Evolutionary conservation across 2,329 filamentous ascomycete species (phyloP), one percentile per base, ranked within the genome.

Genomic region (Neonectria hederae): DNA sequence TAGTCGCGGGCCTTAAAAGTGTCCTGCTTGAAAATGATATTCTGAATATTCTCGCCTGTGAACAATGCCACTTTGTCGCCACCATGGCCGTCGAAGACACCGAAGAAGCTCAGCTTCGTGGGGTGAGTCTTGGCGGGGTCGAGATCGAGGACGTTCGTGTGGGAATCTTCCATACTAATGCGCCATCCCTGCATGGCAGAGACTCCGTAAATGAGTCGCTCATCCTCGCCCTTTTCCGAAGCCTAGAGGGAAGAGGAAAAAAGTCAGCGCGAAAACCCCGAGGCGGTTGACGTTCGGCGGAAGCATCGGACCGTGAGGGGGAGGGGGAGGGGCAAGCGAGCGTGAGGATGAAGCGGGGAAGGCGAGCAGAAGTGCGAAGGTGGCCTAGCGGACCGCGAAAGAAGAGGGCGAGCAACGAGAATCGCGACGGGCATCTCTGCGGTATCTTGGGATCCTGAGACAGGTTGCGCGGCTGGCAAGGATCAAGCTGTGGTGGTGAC

Each of bases 121-220:
- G 90, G 84, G 73, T 90, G 86, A 55, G 89, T 88, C 73, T 90
- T 86, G 70, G 89, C 83, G 26, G 88, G 85, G 65, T 78, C 77
- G 63, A 98, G 89, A 80, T 98, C 93, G 78, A 99, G 91, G 56
- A 98, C 84, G 60, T 92, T 88, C 66, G 92, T 93, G 83, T 99
- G 96, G 69, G 96, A 90, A 79, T 99, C 96, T 81, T 99, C 96
- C 96, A 99, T 99, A 85, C 93, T 97, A 83, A 99, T 98, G 83
- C 96, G 92, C 96, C 96, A 99, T 85, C 96, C 96, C 83, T 99
- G 96, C 96, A 99, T 99, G 82, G 94, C 94, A 71, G 96, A 99
- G 71, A 98, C 90, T 77, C 96, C 96, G 81, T 92, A 99, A 78
- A 96, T 83, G 78, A 97, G 89, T 78, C 93, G 90, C 71, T 97